Percentiles rank a stretch among this genome's conserved stretches.
Conservation (phyloP, 2,329 filamentous ascomycete genomes). For the Botrytis pseudocinerea region DNA sequence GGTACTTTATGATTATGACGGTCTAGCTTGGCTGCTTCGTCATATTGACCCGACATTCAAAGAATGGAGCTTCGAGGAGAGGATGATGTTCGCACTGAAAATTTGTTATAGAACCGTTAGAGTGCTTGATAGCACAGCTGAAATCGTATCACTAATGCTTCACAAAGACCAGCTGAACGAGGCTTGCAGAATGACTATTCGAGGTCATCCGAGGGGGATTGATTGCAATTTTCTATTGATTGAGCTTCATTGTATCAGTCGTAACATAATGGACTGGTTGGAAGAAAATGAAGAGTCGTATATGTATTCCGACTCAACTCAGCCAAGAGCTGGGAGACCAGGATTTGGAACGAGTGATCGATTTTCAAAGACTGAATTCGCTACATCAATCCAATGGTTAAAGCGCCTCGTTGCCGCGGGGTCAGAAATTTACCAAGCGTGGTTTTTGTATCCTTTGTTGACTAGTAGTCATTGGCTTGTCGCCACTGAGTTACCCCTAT, state of each 20-base stretch:
- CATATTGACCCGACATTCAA: not conserved
- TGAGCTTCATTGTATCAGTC: not conserved
- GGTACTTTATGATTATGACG: accelerated
- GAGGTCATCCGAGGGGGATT: accelerated
- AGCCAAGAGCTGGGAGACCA: not conserved
- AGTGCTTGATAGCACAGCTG: accelerated
- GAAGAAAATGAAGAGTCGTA: accelerated
- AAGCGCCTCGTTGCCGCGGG: accelerated
- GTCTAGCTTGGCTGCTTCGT: not conserved
- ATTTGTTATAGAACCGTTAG: accelerated
- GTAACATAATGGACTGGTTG: no score
- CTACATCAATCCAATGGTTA: accelerated
- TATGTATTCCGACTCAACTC: not conserved
- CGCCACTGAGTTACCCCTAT: no score
- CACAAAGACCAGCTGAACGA: not conserved
- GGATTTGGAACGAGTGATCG: not conserved
- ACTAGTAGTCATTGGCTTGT: no score
- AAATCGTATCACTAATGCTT: not conserved
- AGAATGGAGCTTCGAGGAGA: not conserved
- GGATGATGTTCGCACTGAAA: not conserved
- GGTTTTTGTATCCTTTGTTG: no score
- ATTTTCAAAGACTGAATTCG: accelerated
- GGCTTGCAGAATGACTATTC: not conserved
- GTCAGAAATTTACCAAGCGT: accelerated
- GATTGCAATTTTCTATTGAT: not conserved